phyloP scores from a whole-genome alignment of 495 filamentous ascomycete genomes.

The Neurospora sp. region DNA sequence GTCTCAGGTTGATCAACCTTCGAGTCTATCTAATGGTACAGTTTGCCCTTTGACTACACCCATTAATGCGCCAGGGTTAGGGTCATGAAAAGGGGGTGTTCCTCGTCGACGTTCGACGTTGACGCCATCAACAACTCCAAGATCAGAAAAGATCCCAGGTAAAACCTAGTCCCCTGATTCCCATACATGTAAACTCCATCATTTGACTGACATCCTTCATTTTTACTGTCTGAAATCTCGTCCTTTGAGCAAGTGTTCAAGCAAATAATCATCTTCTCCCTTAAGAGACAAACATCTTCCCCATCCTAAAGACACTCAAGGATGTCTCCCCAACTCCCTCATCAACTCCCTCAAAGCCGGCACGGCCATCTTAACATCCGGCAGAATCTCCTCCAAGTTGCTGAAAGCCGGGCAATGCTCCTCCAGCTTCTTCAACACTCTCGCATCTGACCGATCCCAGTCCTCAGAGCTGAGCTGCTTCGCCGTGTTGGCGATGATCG shows the following conservation, averaged over 20 bases:
- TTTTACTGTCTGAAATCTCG: no score
- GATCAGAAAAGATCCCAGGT: no score
- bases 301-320: neutral
- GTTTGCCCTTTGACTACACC: neutral
- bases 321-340: neutral
- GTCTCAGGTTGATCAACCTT: neutral
- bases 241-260: neutral
- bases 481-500: neutral
- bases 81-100: neutral
- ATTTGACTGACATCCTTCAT: no score
- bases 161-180: no score
- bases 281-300: no score
- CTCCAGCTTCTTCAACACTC: neutral
- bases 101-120: neutral
- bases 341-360: neutral
- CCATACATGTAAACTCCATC: no score
- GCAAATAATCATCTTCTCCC: no score
- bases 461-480: neutral
- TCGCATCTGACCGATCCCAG: neutral
- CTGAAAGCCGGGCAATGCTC: neutral
- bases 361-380: neutral
- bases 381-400: neutral
- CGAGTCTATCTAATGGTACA: neutral
- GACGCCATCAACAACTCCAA: no score
- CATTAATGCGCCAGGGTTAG: neutral